Evolutionary conservation across 2,329 filamentous ascomycete species (phyloP), one percentile per base, ranked within the genome.

Genomic region (Penicillium sp.): DNA sequence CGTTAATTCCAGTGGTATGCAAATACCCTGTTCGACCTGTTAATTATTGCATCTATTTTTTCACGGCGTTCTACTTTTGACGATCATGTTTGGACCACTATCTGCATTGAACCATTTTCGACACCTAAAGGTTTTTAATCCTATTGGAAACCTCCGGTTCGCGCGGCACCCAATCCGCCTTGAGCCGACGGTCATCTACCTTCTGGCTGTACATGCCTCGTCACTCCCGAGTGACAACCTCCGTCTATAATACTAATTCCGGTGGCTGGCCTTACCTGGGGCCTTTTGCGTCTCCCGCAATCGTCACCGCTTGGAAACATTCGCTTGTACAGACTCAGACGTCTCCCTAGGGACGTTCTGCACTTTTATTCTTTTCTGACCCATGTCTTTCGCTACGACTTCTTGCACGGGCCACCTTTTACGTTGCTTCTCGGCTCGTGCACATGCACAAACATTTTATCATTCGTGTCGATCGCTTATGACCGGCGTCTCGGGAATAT

Each of bases 241-340:
- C 70, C 67, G 68, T 71, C 68, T 53, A 72, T 75, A 75, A 75
- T 74, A 56, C 62, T 75, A 75, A 75, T 75, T 64, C 66, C 62
- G 66, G 71, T 68, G 66, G 58, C 53, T 25, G 59, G 55, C 53
- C 59, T 42, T 22, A 51, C 52, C 49, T 58, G 56, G 59, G 42
- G 50, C 59, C 40, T 25, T 41, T 53, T 55, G 54, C 55, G 37
- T 45, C 33, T 49, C 44, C 42, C 49, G 40, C 49, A 45, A 55
- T 62, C 49, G 56, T 60, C 62, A 65, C 63, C 57, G 64, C 62
- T 22, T 62, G 66, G 65, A 71, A 65, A 70, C 72, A 57, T 68
- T 75, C 73, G 71, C 69, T 74, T 74, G 67, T 71, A 70, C 65
- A 69, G 62, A 66, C 62, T 55, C n/a, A 53, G 58, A 56, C 48